phyloP scores from a whole-genome alignment of 2,329 filamentous ascomycete genomes.

The Kalmusia sp. region DNA sequence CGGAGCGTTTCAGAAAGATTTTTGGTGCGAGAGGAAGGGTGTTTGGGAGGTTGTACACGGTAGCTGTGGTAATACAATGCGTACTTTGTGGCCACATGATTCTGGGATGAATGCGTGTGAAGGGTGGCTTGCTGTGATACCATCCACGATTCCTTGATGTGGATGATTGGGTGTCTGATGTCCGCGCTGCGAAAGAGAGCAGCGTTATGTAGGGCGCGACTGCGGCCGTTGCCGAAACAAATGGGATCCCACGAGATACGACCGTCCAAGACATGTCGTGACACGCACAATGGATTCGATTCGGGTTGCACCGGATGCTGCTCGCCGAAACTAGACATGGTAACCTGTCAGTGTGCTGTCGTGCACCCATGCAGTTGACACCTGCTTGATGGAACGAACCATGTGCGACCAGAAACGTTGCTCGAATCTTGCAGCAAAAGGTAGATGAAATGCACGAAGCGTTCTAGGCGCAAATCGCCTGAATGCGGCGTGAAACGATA shows the following conservation, averaged over 20 bases:
- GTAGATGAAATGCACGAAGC: not conserved
- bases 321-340: not conserved
- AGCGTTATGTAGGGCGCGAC: too few relatives aligned
- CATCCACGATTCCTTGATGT: too few relatives aligned
- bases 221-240: too few relatives aligned
- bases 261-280: too few relatives aligned
- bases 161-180: too few relatives aligned
- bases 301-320: not conserved
- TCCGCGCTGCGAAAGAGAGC: too few relatives aligned
- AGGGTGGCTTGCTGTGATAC: too few relatives aligned
- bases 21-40: not conserved
- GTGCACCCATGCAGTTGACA: not conserved
- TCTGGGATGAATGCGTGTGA: too few relatives aligned
- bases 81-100: too few relatives aligned
- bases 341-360: not conserved
- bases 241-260: too few relatives aligned
- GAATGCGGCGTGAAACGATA: not conserved
- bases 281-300: not conserved
- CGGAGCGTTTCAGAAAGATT: not conserved
- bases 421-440: not conserved
- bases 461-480: not conserved
- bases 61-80: too few relatives aligned
- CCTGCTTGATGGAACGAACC: not conserved
- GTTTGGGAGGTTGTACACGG: not conserved
- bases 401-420: not conserved